phyloP scores from a whole-genome alignment of 176 grass and related monocot species.

The Elaeis guineensis region DNA sequence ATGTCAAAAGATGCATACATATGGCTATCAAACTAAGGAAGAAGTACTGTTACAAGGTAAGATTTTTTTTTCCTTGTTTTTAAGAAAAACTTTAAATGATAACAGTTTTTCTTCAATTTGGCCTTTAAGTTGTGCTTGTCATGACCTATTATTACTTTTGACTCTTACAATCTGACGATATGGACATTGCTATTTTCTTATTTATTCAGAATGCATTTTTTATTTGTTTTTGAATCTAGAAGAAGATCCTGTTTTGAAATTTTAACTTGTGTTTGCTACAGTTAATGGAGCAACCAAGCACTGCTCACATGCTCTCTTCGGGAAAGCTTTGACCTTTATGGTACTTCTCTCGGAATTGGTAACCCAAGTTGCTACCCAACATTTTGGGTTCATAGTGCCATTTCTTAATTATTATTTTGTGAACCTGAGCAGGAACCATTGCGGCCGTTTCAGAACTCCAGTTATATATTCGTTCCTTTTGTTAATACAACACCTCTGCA shows the following conservation, averaged over 20 bases:
- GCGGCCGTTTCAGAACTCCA: background rate
- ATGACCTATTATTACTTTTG: background rate
- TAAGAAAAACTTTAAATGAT: background rate
- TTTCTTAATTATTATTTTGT: background rate
- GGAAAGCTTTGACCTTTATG: too few species aligned
- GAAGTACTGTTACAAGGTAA: slow-evolving; percentile 69
- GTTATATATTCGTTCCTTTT: background rate
- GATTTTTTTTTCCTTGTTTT: background rate
- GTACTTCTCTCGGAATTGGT: background rate
- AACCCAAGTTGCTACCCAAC: slow-evolving; percentile 2
- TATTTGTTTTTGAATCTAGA: background rate
- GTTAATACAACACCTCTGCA: background rate
- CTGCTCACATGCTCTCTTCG: background rate
- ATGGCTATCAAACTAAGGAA: slow-evolving; percentile 87
- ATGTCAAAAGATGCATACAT: slow-evolving; percentile 80
- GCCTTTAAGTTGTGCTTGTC: too few species aligned
- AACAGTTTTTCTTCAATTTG: background rate
- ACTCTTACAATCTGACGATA: background rate
- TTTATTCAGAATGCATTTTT: background rate
- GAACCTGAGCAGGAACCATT: background rate
- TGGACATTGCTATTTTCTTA: background rate
- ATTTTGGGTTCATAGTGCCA: background rate
- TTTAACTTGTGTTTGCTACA: background rate
- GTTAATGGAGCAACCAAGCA: slow-evolving; percentile 1
- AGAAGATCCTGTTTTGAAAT: background rate